Evolutionary conservation across 257 asterid genomes (phyloP).

Genomic region (Capsicum rhomboideum): DNA sequence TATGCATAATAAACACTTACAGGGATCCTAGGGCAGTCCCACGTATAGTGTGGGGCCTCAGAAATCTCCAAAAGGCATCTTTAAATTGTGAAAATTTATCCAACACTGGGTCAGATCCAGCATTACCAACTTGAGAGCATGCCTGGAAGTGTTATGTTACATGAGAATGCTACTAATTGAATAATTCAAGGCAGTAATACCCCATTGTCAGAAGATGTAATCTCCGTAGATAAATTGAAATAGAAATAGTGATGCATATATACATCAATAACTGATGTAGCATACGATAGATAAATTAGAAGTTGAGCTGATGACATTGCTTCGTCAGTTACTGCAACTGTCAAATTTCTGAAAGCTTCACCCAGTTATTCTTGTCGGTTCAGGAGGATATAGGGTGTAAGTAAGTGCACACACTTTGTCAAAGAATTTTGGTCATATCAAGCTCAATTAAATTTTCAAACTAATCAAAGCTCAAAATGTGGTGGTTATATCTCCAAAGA

Average conservation of each 20-base stretch:
- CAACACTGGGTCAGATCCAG: slow-evolving; percentile 54
- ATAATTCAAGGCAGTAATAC: background rate
- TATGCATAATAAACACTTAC: slow-evolving; percentile 31
- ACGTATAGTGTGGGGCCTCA: slow-evolving; percentile 96
- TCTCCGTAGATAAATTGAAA: background rate
- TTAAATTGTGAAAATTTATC: slow-evolving; percentile 50
- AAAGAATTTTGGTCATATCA: background rate
- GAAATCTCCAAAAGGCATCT: slow-evolving; percentile 97
- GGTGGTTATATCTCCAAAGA: background rate
- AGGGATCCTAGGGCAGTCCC: slow-evolving; percentile 90
- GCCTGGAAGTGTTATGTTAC: slow-evolving; percentile 54
- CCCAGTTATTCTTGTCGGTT: background rate
- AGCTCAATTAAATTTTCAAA: background rate
- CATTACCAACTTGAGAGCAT: slow-evolving; percentile 74
- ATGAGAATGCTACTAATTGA: slow-evolving; percentile 21
- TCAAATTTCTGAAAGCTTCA: background rate
- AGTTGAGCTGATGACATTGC: too few species aligned
- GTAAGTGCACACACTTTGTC: background rate
- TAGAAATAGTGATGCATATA: background rate
- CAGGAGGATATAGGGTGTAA: background rate
- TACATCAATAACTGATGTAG: too few species aligned
- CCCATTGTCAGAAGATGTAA: background rate
- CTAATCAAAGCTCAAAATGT: background rate
- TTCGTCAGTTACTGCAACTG: too few species aligned
- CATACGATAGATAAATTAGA: too few species aligned